Evolutionary conservation across 2,329 filamentous ascomycete species (phyloP).

Genomic region (Amylocarpus encephaloides): DNA sequence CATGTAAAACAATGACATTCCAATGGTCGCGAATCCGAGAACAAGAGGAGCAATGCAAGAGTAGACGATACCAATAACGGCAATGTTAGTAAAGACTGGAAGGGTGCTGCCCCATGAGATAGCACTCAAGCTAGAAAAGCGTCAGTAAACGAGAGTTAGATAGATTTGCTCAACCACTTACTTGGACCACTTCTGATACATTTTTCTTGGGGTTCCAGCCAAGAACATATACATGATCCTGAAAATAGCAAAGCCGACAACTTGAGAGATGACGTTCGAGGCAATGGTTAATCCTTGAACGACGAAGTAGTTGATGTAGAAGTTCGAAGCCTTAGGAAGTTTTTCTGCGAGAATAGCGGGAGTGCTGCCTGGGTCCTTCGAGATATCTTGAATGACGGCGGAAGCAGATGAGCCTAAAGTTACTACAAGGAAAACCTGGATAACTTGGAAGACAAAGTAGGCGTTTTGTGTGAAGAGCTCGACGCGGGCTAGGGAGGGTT

Average conservation of each 20-base stretch:
- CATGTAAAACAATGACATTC: constrained; percentile 74
- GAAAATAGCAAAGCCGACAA: constrained; percentile 66
- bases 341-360: constrained; percentile 63
- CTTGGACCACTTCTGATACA: constrained; percentile 71
- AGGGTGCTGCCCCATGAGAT: constrained; percentile 80
- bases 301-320: constrained; percentile 93
- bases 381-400: constrained; percentile 57
- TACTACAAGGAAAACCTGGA: constrained; percentile 86
- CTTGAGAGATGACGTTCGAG: constrained; percentile 66
- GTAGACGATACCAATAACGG: constrained; percentile 76
- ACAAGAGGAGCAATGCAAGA: constrained; percentile 81
- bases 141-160: constrained; percentile 43
- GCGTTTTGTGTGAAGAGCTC: constrained; percentile 87
- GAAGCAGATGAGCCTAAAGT: constrained; percentile 78
- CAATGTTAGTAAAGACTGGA: constrained; percentile 74
- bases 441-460: constrained; percentile 85
- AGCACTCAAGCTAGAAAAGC: constrained; percentile 24
- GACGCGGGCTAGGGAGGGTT: constrained; percentile 70
- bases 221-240: constrained; percentile 68
- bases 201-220: constrained; percentile 70
- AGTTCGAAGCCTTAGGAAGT: constrained; percentile 80
- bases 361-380: constrained; percentile 53
- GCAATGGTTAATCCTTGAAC: constrained; percentile 82
- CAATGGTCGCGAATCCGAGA: constrained; percentile 72
- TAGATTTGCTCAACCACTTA: neutral